Base-by-base conservation (phyloP, 2,329 filamentous ascomycete species). In the Alternaria gansuensis region DNA sequence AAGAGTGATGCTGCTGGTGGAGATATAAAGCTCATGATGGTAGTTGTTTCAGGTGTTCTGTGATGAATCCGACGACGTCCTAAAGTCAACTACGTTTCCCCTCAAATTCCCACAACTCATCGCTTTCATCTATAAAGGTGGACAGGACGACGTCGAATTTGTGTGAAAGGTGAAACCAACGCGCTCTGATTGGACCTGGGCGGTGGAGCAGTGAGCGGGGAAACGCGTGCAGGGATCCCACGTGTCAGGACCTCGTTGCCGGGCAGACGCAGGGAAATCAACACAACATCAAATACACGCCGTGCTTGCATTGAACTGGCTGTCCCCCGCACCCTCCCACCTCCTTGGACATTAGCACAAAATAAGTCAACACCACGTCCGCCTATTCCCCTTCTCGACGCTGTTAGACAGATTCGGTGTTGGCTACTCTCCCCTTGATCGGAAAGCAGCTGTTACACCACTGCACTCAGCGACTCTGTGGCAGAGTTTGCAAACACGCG, bases 191-290 rank as follows among this genome's bases (percentile, higher is more conserved):
- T 68, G 65, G 66, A 10, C 14, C 55, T 17, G 49, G 44, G 56
- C 36, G 51, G 44, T 55, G 11, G 11, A 34, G 33, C 45, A 26
- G 54, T 28, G 28, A 39, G 56, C 39, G 51, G 55, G 46, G 29
- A 31, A 37, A 40, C 40, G 57, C 46, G 51, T 57, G 51, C 64
- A 63, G 57, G 65, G 63, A 40, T 60, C 54, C 43, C 55, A 58
- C 53, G 58, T 48, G 53, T 52, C 52, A 49, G 24, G 29, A 13
- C 23, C 23, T 46, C 57, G 60, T 63, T 62, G 54, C 67, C 51
- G 50, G 57, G 64, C 63, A 64, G 59, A 60, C 59, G 62, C 62
- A 67, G 46, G 65, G 60, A 60, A 60, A 50, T 58, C 62, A 67
- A 69, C 66, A 69, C 58, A 64, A 62, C 54, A 63, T 56, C 39